Percentiles rank a stretch among this genome's conserved stretches.
Conservation (phyloP, 768 basidiomycete species). For the Boletus pseudopeckii region DNA sequence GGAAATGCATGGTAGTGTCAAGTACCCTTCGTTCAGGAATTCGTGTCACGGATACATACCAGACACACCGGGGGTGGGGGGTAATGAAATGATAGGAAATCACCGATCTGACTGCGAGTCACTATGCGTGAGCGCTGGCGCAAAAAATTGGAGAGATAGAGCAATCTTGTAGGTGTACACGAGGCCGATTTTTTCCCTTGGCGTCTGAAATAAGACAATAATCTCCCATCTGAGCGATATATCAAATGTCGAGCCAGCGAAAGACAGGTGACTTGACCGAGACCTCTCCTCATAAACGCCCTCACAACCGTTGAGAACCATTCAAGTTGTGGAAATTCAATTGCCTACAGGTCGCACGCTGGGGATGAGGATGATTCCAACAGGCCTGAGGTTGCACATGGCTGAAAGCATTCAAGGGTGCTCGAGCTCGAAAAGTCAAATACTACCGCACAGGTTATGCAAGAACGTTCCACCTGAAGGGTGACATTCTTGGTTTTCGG, state of each 20-base stretch:
- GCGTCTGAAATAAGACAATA: background rate
- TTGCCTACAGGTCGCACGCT: background rate
- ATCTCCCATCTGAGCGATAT: background rate
- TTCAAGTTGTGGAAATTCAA: background rate
- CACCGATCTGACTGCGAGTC: conserved; percentile 5
- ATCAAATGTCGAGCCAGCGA: background rate
- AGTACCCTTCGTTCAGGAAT: background rate
- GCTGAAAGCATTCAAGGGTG: background rate
- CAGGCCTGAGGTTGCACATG: background rate
- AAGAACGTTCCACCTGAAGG: background rate
- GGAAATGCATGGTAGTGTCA: background rate
- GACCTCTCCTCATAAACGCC: background rate
- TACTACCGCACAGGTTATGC: background rate
- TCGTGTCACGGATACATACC: background rate
- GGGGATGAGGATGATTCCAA: background rate
- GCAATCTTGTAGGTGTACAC: background rate
- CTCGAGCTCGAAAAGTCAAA: background rate
- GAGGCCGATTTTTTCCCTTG: background rate
- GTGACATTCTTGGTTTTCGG: background rate
- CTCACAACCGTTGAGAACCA: background rate
- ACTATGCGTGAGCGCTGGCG: background rate
- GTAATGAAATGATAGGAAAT: background rate
- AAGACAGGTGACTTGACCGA: background rate
- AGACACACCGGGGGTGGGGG: too few species aligned
- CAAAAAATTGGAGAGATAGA: background rate